phyloP scores from a whole-genome alignment of 805 yeast species.

The Lipomyces japonicus region DNA sequence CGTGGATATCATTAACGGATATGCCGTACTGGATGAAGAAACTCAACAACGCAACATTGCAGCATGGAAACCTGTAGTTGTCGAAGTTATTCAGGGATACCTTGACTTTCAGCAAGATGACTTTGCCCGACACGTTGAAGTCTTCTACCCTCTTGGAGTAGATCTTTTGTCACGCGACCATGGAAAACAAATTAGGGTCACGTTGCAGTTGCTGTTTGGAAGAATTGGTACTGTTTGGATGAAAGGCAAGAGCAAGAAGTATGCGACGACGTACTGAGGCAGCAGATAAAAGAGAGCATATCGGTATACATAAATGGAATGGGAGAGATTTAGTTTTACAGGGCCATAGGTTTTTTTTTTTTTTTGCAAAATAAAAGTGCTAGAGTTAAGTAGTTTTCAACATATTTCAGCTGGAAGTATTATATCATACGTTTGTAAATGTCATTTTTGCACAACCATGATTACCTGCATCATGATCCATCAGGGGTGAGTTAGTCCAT shows the following conservation, averaged over 20 bases:
- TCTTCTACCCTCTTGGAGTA: constrained; percentile 35
- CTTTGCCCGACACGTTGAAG: constrained; percentile 33
- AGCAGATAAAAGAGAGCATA: too few relatives aligned
- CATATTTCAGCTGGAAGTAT: too few relatives aligned
- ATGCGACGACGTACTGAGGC: not conserved
- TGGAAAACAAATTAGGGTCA: constrained; percentile 37
- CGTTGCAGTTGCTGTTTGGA: constrained; percentile 36
- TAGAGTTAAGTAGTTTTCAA: too few relatives aligned
- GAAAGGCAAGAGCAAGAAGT: constrained; percentile 23
- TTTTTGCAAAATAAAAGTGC: too few relatives aligned
- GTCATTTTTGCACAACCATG: too few relatives aligned
- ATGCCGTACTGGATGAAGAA: constrained; percentile 64
- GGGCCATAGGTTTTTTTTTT: too few relatives aligned
- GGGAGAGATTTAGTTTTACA: too few relatives aligned
- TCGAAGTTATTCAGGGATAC: constrained; percentile 80
- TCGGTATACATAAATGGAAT: too few relatives aligned
- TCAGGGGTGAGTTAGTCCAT: too few relatives aligned
- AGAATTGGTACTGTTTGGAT: constrained; percentile 53
- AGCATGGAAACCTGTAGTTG: constrained; percentile 90
- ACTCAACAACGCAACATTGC: constrained; percentile 71
- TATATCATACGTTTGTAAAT: too few relatives aligned
- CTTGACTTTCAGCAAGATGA: constrained; percentile 63
- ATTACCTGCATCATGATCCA: too few relatives aligned
- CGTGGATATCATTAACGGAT: constrained; percentile 64
- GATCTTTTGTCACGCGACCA: constrained; percentile 39